Percentiles rank a stretch among this genome's conserved stretches.
These are phyloP conservation scores for Suhomyces yuchorum DNA, from an alignment of 1,139 yeast genomes.

Conservation along the genomic window DNA sequence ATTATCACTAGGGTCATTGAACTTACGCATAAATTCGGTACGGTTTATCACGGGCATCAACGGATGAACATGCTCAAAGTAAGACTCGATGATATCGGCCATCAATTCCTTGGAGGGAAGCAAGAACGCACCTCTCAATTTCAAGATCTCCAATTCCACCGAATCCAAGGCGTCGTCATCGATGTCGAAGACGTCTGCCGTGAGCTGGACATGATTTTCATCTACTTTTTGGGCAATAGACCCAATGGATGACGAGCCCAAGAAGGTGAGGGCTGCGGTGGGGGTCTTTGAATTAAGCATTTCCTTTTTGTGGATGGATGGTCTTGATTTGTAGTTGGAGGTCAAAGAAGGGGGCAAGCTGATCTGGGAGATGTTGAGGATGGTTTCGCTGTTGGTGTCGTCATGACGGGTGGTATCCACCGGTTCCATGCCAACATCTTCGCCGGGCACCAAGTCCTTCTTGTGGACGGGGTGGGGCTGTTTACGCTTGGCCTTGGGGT, in stretches of 20 bases:
- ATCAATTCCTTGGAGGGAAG: slow-evolving; percentile 65
- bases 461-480: slow-evolving; percentile 10
- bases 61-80: slow-evolving; percentile 70
- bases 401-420: slow-evolving; percentile 6
- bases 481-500: slow-evolving; percentile 27
- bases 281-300: slow-evolving; percentile 28
- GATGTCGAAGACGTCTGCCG: slow-evolving; percentile 44
- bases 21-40: slow-evolving; percentile 58
- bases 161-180: slow-evolving; percentile 52
- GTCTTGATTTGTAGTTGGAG: slow-evolving; percentile 43
- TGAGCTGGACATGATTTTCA: slow-evolving; percentile 46
- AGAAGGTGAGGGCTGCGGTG: slow-evolving; percentile 33
- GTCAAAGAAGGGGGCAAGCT: slow-evolving; percentile 50
- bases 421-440: slow-evolving; percentile 3
- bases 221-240: slow-evolving; percentile 46
- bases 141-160: slow-evolving; percentile 68
- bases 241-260: slow-evolving; percentile 46
- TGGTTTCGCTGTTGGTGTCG: slow-evolving; percentile 35
- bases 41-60: slow-evolving; percentile 72
- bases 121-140: slow-evolving; percentile 70
- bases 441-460: slow-evolving; percentile 8
- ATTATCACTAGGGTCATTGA: slow-evolving; percentile 59
- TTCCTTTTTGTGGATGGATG: slow-evolving; percentile 43
- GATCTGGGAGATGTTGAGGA: slow-evolving; percentile 46
- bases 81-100: slow-evolving; percentile 61